phyloP scores from a whole-genome alignment of 371 early-diverging fungal genomes.

The Actinomortierella ambigua region DNA sequence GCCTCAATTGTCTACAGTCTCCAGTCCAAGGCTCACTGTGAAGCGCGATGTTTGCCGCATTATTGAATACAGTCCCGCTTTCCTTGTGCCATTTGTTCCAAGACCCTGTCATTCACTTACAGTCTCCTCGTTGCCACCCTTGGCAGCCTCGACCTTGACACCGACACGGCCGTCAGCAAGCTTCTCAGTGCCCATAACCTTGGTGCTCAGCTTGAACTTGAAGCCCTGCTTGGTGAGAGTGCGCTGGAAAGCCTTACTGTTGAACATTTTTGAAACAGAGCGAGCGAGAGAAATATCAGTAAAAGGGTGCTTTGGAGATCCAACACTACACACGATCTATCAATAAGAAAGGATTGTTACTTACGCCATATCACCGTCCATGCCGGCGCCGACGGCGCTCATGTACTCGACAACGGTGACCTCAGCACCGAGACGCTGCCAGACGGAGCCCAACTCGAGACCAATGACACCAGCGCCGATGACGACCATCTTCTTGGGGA shows the following conservation, averaged over 20 bases:
- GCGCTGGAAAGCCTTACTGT: constrained; percentile 88
- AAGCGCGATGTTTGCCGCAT: not conserved
- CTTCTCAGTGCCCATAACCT: constrained; percentile 88
- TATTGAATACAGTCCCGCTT: too few species aligned
- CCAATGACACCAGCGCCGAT: constrained; percentile 99
- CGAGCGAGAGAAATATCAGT: too few species aligned
- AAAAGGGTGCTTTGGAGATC: too few species aligned
- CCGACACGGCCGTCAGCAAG: constrained; percentile 83
- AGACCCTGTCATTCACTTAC: constrained; percentile 50
- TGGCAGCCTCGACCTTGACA: constrained; percentile 91
- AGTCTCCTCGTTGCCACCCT: constrained; percentile 80
- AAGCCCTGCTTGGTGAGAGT: constrained; percentile 93
- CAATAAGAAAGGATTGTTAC: constrained; percentile 27
- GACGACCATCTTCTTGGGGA: constrained; percentile 97
- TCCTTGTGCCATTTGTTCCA: not conserved
- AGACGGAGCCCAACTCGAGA: constrained; percentile 97
- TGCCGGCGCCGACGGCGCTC: constrained; percentile 94
- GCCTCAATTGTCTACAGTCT: not conserved
- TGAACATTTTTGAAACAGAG: too few species aligned
- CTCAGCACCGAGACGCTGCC: constrained; percentile 94
- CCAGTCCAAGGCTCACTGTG: not conserved
- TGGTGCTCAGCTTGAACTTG: constrained; percentile 97
- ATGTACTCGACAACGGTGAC: constrained; percentile 97
- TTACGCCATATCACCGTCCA: constrained; percentile 93
- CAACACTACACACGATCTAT: too few species aligned